Evolutionary conservation across 352 stramenopile genomes (phyloP), one percentile per base, ranked within the genome.

Genomic region (Globisporangium nunn): DNA sequence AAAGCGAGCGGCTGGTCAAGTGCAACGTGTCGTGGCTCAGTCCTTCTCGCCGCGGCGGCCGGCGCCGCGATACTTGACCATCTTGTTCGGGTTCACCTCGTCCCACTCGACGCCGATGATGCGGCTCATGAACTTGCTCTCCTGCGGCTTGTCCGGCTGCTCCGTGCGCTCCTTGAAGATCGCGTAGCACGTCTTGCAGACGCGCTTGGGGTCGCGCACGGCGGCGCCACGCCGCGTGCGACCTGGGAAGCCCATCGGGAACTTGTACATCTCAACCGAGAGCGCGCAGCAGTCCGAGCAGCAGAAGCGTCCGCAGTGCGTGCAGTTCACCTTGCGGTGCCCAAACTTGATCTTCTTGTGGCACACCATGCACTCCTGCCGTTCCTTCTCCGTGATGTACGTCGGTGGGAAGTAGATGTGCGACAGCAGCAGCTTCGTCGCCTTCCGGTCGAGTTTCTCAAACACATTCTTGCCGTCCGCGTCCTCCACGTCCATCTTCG

Each of bases 351-450:
- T 75, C 66, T 94, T 94, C 68, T 92, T 88, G 47, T 71, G 68
- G 70, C 84, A 94, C 44, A 94, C 54, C 84, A 94, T 94, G 67
- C 84, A 94, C 51, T 84, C 79, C 31, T 64, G 62, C 40, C 84
- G 81, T 63, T 94, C 84, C 61, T 94, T 94, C 59, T 85, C 79
- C 37, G 78, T 90, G 56, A 94, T 94, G 67, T 88, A 85, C 51
- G 84, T 94, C 28, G 84, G 84, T 18, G 84, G 84, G 67, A 89
- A 94, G 72, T 94, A 90, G 55, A 94, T 89, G 63, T 94, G 84
- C 50, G 74, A 78, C 48, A 94, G 70, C 33, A 94, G 60, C 56
- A 81, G 76, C 29, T 81, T 81, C 30, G 86, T 63, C 53, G 81
- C 81, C 59, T 85, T 81, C 41, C 81, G 82, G 64, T 81, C 69